Evolutionary conservation across 345 rosid genomes (phyloP).

Genomic region (Pseudoturritis turrita): DNA sequence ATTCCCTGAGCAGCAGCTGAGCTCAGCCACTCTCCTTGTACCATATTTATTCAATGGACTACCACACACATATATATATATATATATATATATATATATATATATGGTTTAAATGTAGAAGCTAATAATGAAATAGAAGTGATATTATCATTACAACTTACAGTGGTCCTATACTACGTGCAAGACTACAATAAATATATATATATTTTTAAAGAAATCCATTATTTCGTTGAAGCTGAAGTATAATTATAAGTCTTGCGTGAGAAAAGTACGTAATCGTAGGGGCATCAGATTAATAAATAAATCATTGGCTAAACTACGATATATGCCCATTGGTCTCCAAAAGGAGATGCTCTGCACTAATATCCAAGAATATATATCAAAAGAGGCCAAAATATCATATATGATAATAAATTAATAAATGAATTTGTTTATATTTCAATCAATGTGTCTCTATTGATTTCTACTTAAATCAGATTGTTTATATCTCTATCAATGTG

Average conservation of each 20-base stretch:
- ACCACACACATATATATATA: too few species aligned
- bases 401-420: background rate
- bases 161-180: slow-evolving; percentile 19
- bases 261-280: slow-evolving; percentile 6
- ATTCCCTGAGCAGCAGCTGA: background rate
- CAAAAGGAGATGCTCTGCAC: slow-evolving; percentile 23
- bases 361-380: slow-evolving; percentile 5
- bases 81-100: too few species aligned
- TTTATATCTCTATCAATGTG: background rate
- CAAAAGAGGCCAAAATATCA: slow-evolving; percentile 19
- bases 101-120: background rate
- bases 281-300: background rate
- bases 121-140: background rate
- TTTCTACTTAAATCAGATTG: background rate
- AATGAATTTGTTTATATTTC: background rate
- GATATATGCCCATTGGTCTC: slow-evolving; percentile 11
- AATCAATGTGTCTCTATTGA: background rate
- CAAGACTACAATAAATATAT: background rate
- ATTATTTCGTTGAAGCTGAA: background rate
- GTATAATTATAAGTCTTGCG: background rate
- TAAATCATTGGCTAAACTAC: background rate
- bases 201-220: background rate
- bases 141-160: slow-evolving; percentile 10
- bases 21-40: background rate
- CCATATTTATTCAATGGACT: slow-evolving; percentile 5